Evolutionary conservation across 306 rosid genomes (phyloP).

Genomic region (Albizia julibrissin): DNA sequence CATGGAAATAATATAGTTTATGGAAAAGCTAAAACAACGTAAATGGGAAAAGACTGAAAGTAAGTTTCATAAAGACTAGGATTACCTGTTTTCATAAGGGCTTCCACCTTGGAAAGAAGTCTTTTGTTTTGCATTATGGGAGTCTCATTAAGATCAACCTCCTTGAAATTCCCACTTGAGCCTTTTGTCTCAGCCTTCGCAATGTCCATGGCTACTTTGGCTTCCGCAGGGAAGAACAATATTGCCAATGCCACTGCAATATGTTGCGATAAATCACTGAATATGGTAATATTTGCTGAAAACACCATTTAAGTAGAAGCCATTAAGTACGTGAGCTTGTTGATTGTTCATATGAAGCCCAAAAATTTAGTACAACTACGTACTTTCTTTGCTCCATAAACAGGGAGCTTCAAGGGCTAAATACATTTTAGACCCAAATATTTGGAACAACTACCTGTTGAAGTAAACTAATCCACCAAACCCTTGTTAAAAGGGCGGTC

Average conservation of each 20-base stretch:
- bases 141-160: slow-evolving; percentile 87
- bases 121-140: slow-evolving; percentile 65
- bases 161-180: slow-evolving; percentile 65
- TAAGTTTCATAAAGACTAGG: neutral
- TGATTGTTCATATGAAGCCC: neutral
- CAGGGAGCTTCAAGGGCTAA: neutral
- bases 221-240: slow-evolving; percentile 80
- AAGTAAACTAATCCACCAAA: neutral
- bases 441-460: neutral
- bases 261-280: slow-evolving; percentile 9
- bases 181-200: slow-evolving; percentile 72
- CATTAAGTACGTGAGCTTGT: neutral
- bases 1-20: neutral
- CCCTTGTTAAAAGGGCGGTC: too few species aligned
- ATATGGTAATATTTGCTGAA: slow-evolving; percentile 15
- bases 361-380: neutral
- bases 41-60: neutral
- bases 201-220: slow-evolving; percentile 80
- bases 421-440: neutral
- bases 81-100: slow-evolving; percentile 84
- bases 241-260: slow-evolving; percentile 85
- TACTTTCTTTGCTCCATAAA: neutral
- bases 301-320: slow-evolving; percentile 4
- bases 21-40: neutral
- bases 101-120: slow-evolving; percentile 63